Percentiles rank a stretch among this genome's conserved stretches.
phyloP scores from a whole-genome alignment of 257 asterid genomes.

The Anisodus acutangulus region DNA sequence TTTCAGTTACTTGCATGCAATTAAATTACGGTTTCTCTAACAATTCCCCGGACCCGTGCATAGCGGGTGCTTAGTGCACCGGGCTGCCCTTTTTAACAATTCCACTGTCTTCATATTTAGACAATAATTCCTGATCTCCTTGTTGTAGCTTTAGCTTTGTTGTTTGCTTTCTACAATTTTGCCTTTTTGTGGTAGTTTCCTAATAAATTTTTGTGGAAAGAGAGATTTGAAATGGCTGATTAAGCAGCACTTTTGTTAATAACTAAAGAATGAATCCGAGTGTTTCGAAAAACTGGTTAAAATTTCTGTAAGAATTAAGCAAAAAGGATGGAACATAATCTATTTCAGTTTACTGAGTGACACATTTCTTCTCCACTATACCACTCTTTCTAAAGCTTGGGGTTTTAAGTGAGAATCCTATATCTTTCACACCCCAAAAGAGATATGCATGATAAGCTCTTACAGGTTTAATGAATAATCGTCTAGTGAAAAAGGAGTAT shows the following conservation, averaged over 20 bases:
- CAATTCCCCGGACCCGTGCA: not conserved
- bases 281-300: not conserved
- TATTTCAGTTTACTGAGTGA: not conserved
- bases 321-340: not conserved
- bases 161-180: not conserved
- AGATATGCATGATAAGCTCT: not conserved
- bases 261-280: not conserved
- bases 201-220: not conserved
- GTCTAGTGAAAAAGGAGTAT: not conserved
- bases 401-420: not conserved
- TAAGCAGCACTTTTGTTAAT: not conserved
- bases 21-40: not conserved
- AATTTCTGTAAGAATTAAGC: not conserved
- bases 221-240: not conserved
- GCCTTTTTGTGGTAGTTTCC: not conserved
- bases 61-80: too few species aligned
- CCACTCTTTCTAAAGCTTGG: not conserved
- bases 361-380: not conserved
- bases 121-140: not conserved
- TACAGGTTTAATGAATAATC: not conserved
- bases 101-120: not conserved
- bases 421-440: not conserved
- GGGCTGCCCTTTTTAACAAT: not conserved
- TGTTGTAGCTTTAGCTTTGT: not conserved
- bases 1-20: conserved; percentile 24